Percentiles rank a stretch among this genome's conserved stretches.
These are phyloP conservation scores for Gremmenia infestans DNA, from an alignment of 2,329 filamentous ascomycete species.

Conservation along the genomic window DNA sequence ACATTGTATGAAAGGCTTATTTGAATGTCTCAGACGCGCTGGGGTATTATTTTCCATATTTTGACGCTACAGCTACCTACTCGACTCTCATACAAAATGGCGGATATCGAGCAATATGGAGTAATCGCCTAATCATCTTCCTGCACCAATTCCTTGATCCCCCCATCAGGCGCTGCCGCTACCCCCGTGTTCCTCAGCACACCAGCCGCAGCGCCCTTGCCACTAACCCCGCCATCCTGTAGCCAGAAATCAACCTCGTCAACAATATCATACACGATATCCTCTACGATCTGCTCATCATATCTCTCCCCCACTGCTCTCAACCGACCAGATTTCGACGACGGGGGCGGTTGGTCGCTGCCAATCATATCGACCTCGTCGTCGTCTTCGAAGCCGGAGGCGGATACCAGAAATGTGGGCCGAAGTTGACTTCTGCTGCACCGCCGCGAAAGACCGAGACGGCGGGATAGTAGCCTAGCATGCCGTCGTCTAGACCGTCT, in stretches of 20 bases:
- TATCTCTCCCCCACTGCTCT: conserved; percentile 73
- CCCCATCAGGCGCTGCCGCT: conserved; percentile 27
- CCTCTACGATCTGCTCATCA: conserved; percentile 89
- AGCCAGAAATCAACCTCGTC: conserved; percentile 92
- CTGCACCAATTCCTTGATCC: conserved; percentile 62
- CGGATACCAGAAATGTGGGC: conserved; percentile 86
- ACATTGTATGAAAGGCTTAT: background rate
- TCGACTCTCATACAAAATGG: background rate
- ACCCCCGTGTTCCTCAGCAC: conserved; percentile 14
- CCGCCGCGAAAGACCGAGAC: conserved; percentile 90
- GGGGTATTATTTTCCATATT: background rate
- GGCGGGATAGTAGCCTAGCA: conserved; percentile 92
- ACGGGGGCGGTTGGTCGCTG: conserved; percentile 29
- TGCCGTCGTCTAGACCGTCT: conserved; percentile 87
- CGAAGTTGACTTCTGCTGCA: conserved; percentile 89
- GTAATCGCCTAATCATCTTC: conserved; percentile 41
- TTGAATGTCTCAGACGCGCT: background rate
- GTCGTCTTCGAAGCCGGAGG: conserved; percentile 51
- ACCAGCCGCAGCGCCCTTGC: conserved; percentile 22
- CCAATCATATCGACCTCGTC: conserved; percentile 46
- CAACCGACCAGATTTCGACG: conserved; percentile 32
- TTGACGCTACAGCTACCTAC: background rate
- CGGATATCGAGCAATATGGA: background rate
- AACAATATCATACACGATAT: conserved; percentile 85
- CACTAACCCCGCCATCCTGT: conserved; percentile 42